A percentile compares a stretch with the other conserved stretches of the same genome.
Evolutionary conservation across 352 stramenopile species (phyloP).

Genomic region (Globisporangium parvum): DNA sequence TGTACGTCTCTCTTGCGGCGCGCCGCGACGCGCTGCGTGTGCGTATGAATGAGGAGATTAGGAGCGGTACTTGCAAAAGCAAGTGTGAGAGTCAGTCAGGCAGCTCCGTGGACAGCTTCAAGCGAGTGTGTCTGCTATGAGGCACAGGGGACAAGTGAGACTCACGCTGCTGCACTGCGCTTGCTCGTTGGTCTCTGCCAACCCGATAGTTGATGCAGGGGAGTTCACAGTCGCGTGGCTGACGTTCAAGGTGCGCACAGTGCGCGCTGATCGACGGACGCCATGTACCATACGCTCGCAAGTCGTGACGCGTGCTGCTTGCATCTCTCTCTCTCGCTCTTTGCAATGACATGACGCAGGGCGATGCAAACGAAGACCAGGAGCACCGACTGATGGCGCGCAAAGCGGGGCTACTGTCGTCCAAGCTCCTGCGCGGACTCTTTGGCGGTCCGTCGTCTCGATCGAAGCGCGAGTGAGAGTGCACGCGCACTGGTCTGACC

Average conservation of each 20-base stretch:
- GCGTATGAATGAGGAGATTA: too few relatives aligned
- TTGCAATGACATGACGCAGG: too few relatives aligned
- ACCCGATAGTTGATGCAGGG: constrained; percentile 46
- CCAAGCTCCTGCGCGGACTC: constrained; percentile 68
- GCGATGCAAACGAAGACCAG: constrained; percentile 61
- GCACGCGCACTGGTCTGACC: neutral
- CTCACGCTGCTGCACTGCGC: neutral
- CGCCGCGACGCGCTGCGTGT: too few relatives aligned
- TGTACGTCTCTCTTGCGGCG: constrained; percentile 40
- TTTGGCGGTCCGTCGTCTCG: constrained; percentile 49
- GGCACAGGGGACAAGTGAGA: neutral
- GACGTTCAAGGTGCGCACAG: constrained; percentile 67
- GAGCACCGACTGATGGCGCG: constrained; percentile 59
- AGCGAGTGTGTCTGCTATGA: too few relatives aligned
- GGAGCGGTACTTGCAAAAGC: neutral
- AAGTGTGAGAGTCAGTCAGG: too few relatives aligned
- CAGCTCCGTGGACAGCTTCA: too few relatives aligned
- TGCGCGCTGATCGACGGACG: neutral
- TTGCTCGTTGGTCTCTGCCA: neutral
- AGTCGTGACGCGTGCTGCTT: too few relatives aligned
- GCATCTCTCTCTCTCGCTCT: too few relatives aligned
- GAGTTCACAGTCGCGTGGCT: constrained; percentile 85
- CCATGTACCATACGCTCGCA: neutral
- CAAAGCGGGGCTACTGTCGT: constrained; percentile 65
- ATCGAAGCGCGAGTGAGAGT: neutral